Evolutionary conservation across 768 basidiomycete species (phyloP), one percentile per base, ranked within the genome.

Genomic region (Mycena sanguinolenta): DNA sequence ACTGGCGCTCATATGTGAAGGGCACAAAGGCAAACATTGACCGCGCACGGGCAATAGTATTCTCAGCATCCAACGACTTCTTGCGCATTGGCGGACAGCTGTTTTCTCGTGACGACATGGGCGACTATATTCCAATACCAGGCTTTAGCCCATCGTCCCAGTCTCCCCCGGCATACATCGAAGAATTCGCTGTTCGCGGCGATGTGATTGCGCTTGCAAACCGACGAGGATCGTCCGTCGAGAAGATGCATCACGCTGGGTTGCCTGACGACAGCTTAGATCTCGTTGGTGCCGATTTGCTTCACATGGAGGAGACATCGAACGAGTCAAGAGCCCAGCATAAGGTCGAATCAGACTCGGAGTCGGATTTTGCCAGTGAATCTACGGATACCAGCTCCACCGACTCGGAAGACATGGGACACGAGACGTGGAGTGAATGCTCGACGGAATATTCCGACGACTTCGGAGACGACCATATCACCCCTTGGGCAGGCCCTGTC

Each of bases 361-460:
- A 25, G 23, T 16, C 39, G 17, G 65, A 66, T 14, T 46, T 39
- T 38, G 34, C 61, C 21, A 8, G 27, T 12, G 68, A 63, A 2
- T 27, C 27, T 17, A 42, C 34, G 21, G 42, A 62, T 23, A 63
- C 63, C 16, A 67, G 62, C 14, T 65, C 62, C 9, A 32, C 49
- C 14, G 73, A 72, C 25, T 54, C 57, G 1, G 69, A 69, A 21
- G 54, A 68, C 9, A 67, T 46, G 19, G 72, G 62, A 17, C 73
- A 75, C 42, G 75, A 76, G 49, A 67, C 69, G 23, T 76, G 75
- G 75, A 76, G 75, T 63, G 74, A 76, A 27, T 42, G 74, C 16
- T 71, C 74, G 7, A 72, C 70, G 1, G 67, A 71, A 21, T 19
- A 62, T 53, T 70, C 69, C 2, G 67, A 65, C 0, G 60, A 21